Percentiles rank a stretch among this genome's conserved stretches.
These are phyloP conservation scores for Aspergillus fumigatus DNA, from an alignment of 2,329 filamentous ascomycete species.

Conservation along the genomic window DNA sequence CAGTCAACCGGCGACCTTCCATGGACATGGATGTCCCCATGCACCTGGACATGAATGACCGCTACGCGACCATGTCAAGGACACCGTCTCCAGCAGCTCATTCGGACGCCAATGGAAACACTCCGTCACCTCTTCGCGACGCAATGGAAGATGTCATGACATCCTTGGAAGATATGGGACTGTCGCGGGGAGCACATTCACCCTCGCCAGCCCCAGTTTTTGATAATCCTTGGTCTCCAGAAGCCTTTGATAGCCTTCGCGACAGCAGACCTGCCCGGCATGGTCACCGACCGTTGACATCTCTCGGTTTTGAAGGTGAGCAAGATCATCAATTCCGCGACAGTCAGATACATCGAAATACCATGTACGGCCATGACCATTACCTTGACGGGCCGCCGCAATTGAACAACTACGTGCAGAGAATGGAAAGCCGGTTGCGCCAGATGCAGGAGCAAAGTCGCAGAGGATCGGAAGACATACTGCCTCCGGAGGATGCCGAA, in stretches of 20 bases:
- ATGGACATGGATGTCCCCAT: slow-evolving; percentile 24
- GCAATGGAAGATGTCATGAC: slow-evolving; percentile 99
- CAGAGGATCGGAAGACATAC: slow-evolving; percentile 47
- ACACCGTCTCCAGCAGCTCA: slow-evolving; percentile 48
- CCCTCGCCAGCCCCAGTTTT: slow-evolving; percentile 52
- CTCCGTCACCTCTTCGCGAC: slow-evolving; percentile 84
- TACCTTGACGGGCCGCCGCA: slow-evolving; percentile 59
- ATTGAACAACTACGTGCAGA: slow-evolving; percentile 79
- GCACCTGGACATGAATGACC: slow-evolving; percentile 39
- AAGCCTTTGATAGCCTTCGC: slow-evolving; percentile 64
- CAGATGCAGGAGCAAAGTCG: slow-evolving; percentile 58
- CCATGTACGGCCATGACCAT: slow-evolving; percentile 31
- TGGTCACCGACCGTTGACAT: slow-evolving; percentile 62
- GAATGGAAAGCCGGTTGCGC: slow-evolving; percentile 81
- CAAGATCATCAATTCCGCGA: slow-evolving; percentile 54
- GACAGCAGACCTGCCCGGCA: slow-evolving; percentile 30
- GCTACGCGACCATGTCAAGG: slow-evolving; percentile 36
- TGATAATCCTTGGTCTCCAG: slow-evolving; percentile 77
- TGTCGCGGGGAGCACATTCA: slow-evolving; percentile 50
- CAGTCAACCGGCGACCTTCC: slow-evolving; percentile 41
- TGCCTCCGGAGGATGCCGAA: slow-evolving; percentile 45
- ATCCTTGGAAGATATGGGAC: slow-evolving; percentile 80
- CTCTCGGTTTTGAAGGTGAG: slow-evolving; percentile 62
- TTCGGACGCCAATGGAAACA: slow-evolving; percentile 64
- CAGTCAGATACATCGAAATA: slow-evolving; percentile 50